A percentile compares a stretch with the other conserved stretches of the same genome.
These are phyloP conservation scores for Tetrastigma voinierianum DNA, from an alignment of 164 flowering plant species.

Conservation along the genomic window DNA sequence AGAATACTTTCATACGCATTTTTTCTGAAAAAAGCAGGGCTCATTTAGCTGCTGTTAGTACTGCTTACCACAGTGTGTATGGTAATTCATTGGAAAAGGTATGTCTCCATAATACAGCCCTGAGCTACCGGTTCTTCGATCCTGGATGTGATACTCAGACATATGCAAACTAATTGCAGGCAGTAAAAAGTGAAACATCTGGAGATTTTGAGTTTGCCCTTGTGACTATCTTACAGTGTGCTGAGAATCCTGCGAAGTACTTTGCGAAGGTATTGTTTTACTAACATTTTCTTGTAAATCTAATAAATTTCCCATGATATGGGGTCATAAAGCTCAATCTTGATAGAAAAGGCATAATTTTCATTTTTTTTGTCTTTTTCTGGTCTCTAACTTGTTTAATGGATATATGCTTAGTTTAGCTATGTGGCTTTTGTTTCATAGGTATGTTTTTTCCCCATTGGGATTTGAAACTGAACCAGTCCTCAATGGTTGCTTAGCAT, in stretches of 20 bases:
- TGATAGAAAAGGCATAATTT: no score
- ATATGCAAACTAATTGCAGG: slow-evolving; percentile 34
- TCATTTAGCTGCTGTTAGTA: slow-evolving; percentile 61
- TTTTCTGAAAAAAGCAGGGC: slow-evolving; percentile 72
- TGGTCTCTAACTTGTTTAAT: no score
- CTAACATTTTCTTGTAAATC: no score
- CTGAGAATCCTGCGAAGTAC: slow-evolving; percentile 59
- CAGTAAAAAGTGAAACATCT: slow-evolving; percentile 71
- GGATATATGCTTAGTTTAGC: no score
- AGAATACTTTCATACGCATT: slow-evolving; percentile 53
- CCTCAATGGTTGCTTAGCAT: no score
- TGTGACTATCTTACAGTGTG: slow-evolving; percentile 57
- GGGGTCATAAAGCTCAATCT: no score
- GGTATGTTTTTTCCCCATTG: no score
- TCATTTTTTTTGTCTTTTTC: no score
- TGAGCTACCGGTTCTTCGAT: neutral
- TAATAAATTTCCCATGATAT: no score
- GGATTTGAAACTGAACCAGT: no score
- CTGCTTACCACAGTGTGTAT: slow-evolving; percentile 44
- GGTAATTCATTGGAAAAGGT: slow-evolving; percentile 65
- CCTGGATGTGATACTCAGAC: neutral
- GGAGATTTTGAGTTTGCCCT: slow-evolving; percentile 58
- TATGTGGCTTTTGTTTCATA: no score
- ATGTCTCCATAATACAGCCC: neutral
- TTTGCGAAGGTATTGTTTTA: slow-evolving; percentile 59